Percentiles rank a stretch among this genome's conserved stretches.
Conservation (phyloP, 768 basidiomycete species). For the Naganishia vishniacii region DNA sequence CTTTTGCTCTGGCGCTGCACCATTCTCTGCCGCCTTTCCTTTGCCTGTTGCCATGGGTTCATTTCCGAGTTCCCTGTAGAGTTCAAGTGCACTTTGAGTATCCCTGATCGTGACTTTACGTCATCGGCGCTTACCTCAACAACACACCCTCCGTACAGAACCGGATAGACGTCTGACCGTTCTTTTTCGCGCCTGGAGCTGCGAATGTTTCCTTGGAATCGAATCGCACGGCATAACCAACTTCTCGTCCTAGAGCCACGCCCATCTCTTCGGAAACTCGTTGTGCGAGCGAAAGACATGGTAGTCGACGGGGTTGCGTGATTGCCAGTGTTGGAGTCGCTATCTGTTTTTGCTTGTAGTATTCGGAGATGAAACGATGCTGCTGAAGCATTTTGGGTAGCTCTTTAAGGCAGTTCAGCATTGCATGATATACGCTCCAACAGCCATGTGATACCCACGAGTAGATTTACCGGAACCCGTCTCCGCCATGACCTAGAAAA, state of each 20-base stretch:
- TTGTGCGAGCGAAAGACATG: slow-evolving; percentile 41
- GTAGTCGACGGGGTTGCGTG: slow-evolving; percentile 45
- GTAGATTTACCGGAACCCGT: slow-evolving; percentile 49
- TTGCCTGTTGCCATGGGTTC: slow-evolving; percentile 1
- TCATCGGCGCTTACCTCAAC: slow-evolving; percentile 34
- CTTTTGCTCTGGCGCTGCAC: not conserved
- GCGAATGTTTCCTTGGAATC: slow-evolving; percentile 34
- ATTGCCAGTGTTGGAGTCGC: slow-evolving; percentile 37
- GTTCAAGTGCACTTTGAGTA: not conserved
- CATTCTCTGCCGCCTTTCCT: slow-evolving; percentile 1
- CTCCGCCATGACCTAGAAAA: slow-evolving; percentile 43
- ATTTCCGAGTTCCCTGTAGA: slow-evolving; percentile 36
- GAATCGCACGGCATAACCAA: slow-evolving; percentile 47
- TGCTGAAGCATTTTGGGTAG: slow-evolving; percentile 40
- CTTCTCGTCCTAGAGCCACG: slow-evolving; percentile 37
- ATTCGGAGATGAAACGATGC: slow-evolving; percentile 19
- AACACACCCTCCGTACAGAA: slow-evolving; percentile 47
- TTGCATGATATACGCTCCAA: not conserved
- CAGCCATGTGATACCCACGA: slow-evolving; percentile 11
- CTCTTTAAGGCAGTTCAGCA: slow-evolving; percentile 16
- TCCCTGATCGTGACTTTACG: not conserved
- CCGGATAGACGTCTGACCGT: slow-evolving; percentile 35
- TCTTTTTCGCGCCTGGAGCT: slow-evolving; percentile 14
- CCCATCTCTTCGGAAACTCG: slow-evolving; percentile 46
- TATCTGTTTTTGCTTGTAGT: slow-evolving; percentile 9